Evolutionary conservation across 2,329 filamentous ascomycete species (phyloP).

Genomic region (Colletotrichum theobromicola): DNA sequence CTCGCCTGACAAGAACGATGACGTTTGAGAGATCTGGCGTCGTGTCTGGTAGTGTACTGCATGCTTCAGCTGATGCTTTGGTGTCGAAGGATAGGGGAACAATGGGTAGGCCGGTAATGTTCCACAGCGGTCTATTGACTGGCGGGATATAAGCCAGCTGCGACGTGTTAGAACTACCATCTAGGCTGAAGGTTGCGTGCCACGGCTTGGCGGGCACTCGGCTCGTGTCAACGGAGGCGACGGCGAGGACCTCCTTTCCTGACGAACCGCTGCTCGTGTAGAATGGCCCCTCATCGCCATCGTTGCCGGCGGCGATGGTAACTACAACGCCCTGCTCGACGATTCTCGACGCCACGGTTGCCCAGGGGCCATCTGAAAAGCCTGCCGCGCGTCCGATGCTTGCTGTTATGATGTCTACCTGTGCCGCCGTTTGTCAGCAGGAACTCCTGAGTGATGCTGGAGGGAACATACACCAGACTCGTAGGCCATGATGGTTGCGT

Average conservation of each 20-base stretch:
- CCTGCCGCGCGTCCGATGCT: constrained; percentile 14
- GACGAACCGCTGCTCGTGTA: constrained; percentile 45
- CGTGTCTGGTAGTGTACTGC: constrained; percentile 25
- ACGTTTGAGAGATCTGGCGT: constrained; percentile 26
- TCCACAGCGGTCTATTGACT: constrained; percentile 27
- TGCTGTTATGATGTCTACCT: constrained; percentile 18
- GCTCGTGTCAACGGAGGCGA: constrained; percentile 45
- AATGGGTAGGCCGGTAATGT: constrained; percentile 37
- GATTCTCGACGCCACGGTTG: constrained; percentile 10
- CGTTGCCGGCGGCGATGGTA: constrained; percentile 57
- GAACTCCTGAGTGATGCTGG: rapidly evolving
- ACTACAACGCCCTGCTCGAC: constrained; percentile 48
- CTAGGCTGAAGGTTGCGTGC: constrained; percentile 32
- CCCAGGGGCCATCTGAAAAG: constrained; percentile 17
- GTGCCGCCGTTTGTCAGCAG: background rate
- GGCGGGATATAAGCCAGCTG: constrained; percentile 37
- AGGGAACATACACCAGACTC: constrained; percentile 9
- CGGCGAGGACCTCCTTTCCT: constrained; percentile 44
- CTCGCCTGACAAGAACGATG: constrained; percentile 34
- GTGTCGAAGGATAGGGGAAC: constrained; percentile 29
- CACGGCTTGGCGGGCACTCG: constrained; percentile 30
- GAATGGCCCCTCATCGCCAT: constrained; percentile 53
- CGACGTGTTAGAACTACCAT: constrained; percentile 27
- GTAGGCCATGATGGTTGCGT: constrained; percentile 19
- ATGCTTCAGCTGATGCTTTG: constrained; percentile 27